Base-by-base conservation (phyloP, 257 asterid species). In the Ballota nigra region DNA sequence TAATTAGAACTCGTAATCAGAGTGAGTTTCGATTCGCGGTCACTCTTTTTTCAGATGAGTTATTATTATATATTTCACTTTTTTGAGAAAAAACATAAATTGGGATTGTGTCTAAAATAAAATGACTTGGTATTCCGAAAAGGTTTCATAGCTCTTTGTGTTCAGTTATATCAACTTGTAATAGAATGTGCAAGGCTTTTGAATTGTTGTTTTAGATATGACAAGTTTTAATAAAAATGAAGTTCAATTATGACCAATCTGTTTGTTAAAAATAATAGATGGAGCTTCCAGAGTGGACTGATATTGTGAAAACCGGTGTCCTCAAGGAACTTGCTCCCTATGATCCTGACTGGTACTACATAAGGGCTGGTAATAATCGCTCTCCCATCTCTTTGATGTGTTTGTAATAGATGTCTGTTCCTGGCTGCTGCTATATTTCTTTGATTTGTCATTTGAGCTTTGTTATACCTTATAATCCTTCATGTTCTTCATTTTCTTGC, bases 231-330 rank as follows among this genome's bases (percentile, higher is more conserved):
- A n/a, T n/a, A n/a, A n/a, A n/a, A n/a, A n/a, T n/a, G n/a, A n/a
- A n/a, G n/a, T n/a, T 19, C 6, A 19, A 19, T 18, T 52, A 0
- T 52, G 13, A 19, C 28, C 13, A 49, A 52, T 58, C 23, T 29
- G 1, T 16, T 26, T 41, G 24, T 16, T 71, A 2, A 5, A 10
- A 56, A 6, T 4, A 49, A 47, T 33, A 92, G 98, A 86, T 92
- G 88, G 97, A 92, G 87, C 97, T 92, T 57, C 98, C 98, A 0
- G 88, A 83, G 70, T 92, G 98, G 98, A 90, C 96, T 8, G 98
- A 92, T 51, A 90, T 92, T 1, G 97, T 86, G 73, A 92, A 92
- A 81, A 92, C 96, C 13, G 98, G 92, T 31, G 90, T 78, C 64
- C 86, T 86, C 64, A 92, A 92, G 41, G 98, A 92, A 77, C 96